phyloP scores from a whole-genome alignment of 2,329 filamentous ascomycete species.

The Phoma sp. region DNA sequence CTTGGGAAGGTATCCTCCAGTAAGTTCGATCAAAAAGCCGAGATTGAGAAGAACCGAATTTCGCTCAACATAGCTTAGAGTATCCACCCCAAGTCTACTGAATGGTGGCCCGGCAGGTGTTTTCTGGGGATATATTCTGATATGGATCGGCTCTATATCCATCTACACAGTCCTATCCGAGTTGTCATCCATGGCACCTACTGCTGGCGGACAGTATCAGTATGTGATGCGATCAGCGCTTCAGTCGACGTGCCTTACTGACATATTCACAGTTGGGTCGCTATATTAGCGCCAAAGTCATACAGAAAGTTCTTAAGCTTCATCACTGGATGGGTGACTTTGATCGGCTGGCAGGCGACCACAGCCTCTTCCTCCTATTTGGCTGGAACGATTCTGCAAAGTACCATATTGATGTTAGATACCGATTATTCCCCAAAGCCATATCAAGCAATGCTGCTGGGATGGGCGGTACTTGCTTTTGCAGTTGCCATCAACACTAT shows the following conservation, averaged over 20 bases:
- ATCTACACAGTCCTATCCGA: conserved; percentile 20
- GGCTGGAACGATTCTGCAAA: conserved; percentile 24
- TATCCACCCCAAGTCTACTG: background rate
- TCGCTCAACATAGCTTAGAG: background rate
- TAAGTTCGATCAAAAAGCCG: background rate
- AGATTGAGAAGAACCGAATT: background rate
- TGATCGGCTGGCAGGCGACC: conserved; percentile 44
- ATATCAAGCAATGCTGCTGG: background rate
- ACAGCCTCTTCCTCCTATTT: conserved; percentile 27
- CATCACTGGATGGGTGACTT: conserved; percentile 46
- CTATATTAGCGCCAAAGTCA: conserved; percentile 42
- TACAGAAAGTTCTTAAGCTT: conserved; percentile 1
- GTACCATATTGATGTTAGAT: conserved; percentile 40
- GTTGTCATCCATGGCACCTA: conserved; percentile 30
- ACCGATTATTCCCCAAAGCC: background rate
- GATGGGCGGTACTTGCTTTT: conserved; percentile 35
- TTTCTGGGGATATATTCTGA: conserved; percentile 21
- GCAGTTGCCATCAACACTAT: conserved; percentile 50
- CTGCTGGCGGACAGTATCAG: background rate
- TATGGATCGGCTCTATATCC: conserved; percentile 20
- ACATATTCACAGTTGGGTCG: conserved; percentile 34
- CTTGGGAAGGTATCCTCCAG: conserved; percentile 16
- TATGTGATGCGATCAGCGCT: background rate
- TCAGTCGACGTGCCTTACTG: background rate
- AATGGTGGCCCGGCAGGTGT: conserved; percentile 26